Conservation (phyloP, 2,329 filamentous ascomycete genomes). For the Furcasterigmium sp. region DNA sequence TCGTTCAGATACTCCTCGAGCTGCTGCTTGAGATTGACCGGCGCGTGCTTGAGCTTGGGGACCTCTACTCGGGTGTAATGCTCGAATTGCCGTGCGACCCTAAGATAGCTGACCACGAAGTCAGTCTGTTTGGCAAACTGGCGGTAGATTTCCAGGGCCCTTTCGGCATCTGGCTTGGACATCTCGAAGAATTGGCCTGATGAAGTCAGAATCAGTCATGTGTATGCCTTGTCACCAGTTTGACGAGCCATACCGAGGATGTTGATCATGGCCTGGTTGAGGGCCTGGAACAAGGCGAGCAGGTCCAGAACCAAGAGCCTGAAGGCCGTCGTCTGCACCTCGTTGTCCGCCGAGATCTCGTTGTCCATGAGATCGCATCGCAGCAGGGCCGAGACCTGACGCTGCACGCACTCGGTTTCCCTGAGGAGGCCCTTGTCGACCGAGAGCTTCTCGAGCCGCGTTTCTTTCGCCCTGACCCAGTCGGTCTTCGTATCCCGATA, state of each 20-base stretch:
- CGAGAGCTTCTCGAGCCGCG: conserved; percentile 75
- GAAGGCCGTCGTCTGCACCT: conserved; percentile 93
- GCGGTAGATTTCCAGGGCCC: conserved; percentile 87
- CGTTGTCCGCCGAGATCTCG: conserved; percentile 73
- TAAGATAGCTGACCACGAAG: conserved; percentile 83
- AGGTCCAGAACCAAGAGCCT: conserved; percentile 86
- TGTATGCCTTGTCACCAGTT: no score
- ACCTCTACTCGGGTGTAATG: conserved; percentile 90
- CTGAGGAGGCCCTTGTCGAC: conserved; percentile 89
- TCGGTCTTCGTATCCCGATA: conserved; percentile 83
- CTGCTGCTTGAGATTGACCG: conserved; percentile 81
- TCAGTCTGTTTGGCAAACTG: conserved; percentile 90
- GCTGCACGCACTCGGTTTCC: conserved; percentile 87
- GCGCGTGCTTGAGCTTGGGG: conserved; percentile 94
- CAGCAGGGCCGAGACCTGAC: conserved; percentile 77
- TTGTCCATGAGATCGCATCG: conserved; percentile 86
- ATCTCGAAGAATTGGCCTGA: conserved; percentile 96
- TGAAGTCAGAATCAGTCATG: conserved; percentile 3
- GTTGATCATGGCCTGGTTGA: conserved; percentile 97
- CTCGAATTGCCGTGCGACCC: conserved; percentile 83
- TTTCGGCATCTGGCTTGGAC: conserved; percentile 88
- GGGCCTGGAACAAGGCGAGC: conserved; percentile 82
- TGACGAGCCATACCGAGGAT: conserved; percentile 66
- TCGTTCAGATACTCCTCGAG: conserved; percentile 94
- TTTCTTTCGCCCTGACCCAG: conserved; percentile 80